phyloP scores from a whole-genome alignment of 2,329 filamentous ascomycete species.

The Penicillium brasilianum region DNA sequence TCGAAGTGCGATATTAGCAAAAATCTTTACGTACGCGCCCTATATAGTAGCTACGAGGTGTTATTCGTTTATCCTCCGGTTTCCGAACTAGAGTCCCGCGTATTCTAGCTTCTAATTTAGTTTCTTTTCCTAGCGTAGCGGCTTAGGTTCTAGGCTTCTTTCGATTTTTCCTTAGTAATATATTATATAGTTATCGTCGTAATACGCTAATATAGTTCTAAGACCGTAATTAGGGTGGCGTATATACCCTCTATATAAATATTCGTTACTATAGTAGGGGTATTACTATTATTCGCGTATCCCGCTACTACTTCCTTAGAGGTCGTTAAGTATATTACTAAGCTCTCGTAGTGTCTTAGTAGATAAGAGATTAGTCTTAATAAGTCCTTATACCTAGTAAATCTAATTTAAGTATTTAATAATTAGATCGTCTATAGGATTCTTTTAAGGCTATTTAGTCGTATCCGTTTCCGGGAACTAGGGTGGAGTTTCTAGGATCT shows the following conservation, averaged over 20 bases:
- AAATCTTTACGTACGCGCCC: not conserved
- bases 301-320: no score
- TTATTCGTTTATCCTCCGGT: conserved; percentile 5
- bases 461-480: no score
- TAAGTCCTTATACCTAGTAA: no score
- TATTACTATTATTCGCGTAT: no score
- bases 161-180: not conserved
- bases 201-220: not conserved
- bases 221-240: not conserved
- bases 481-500: no score
- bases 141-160: not conserved
- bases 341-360: no score
- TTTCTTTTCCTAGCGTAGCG: not conserved
- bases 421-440: no score
- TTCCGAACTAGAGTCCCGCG: not conserved
- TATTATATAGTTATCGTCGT: not conserved
- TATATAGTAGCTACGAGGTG: not conserved
- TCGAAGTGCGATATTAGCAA: not conserved
- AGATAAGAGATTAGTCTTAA: no score
- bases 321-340: not conserved
- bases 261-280: no score
- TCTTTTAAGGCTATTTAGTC: no score
- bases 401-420: no score
- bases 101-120: not conserved
- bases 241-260: not conserved